Evolutionary conservation across 2,329 filamentous ascomycete genomes (phyloP).

Genomic region (Colletotrichum nymphaeae): DNA sequence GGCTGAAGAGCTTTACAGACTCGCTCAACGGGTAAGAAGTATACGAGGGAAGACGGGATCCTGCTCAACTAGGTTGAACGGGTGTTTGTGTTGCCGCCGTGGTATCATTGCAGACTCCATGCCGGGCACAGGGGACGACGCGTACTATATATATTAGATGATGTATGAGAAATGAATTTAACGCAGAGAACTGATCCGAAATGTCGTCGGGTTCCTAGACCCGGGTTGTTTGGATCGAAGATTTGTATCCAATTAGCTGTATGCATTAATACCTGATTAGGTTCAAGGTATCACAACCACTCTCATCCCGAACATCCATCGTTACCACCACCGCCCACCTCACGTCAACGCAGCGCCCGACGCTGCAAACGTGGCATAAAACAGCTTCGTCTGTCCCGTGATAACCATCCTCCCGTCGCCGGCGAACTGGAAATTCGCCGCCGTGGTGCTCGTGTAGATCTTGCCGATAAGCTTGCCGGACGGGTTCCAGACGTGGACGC

Average conservation of each 20-base stretch:
- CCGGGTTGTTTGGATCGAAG: background rate
- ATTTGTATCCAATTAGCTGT: background rate
- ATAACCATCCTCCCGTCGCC: conserved; percentile 50
- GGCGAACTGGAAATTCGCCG: conserved; percentile 59
- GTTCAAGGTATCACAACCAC: background rate
- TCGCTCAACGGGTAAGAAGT: background rate
- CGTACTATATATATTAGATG: background rate
- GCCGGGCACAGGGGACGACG: background rate
- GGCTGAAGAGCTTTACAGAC: background rate
- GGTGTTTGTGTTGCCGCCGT: background rate
- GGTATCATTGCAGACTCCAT: no score
- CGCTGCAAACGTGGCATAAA: conserved; percentile 44
- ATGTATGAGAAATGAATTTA: background rate
- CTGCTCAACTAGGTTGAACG: background rate
- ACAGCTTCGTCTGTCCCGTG: conserved; percentile 48
- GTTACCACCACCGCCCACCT: no score
- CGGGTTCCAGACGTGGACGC: conserved; percentile 60
- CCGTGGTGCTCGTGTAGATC: conserved; percentile 60
- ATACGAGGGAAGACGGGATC: background rate
- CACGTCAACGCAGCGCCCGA: conserved; percentile 14
- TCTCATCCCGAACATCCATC: no score
- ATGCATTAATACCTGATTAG: background rate
- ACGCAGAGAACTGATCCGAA: rapidly evolving
- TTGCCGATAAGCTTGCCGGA: conserved; percentile 64
- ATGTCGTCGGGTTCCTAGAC: background rate